phyloP scores from a whole-genome alignment of 805 yeast genomes.

The Wickerhamiella australiensis region DNA sequence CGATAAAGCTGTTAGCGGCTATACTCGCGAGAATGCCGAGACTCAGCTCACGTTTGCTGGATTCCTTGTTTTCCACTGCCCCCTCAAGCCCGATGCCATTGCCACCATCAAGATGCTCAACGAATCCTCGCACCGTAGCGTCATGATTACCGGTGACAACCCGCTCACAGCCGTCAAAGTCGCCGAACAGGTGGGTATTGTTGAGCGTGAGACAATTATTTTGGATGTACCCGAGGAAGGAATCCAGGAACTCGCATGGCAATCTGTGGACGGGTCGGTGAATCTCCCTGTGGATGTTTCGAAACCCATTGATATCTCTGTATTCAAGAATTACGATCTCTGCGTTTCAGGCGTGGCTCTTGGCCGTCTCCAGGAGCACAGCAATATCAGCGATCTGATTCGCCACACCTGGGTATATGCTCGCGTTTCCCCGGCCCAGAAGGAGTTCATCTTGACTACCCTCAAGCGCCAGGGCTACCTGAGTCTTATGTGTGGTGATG shows the following conservation, averaged over 20 bases:
- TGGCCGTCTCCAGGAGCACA: constrained; percentile 47
- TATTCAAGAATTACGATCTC: constrained; percentile 62
- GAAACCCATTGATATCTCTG: constrained; percentile 41
- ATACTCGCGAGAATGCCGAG: constrained; percentile 70
- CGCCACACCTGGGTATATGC: constrained; percentile 95
- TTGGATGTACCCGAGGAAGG: constrained; percentile 73
- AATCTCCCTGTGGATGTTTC: constrained; percentile 54
- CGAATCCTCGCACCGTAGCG: constrained; percentile 87
- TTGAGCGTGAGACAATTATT: constrained; percentile 71
- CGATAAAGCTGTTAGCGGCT: constrained; percentile 31
- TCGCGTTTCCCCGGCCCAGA: constrained; percentile 92
- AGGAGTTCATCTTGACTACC: constrained; percentile 76
- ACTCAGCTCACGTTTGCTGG: constrained; percentile 69
- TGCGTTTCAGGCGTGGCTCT: constrained; percentile 92
- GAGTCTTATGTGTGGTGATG: constrained; percentile 98
- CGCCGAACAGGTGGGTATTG: constrained; percentile 83
- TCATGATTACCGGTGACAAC: constrained; percentile 98
- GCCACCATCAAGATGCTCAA: constrained; percentile 84
- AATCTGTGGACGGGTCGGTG: constrained; percentile 66
- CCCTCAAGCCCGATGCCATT: constrained; percentile 85
- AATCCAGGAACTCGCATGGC: constrained; percentile 60
- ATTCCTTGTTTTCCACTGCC: constrained; percentile 93
- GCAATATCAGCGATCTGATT: constrained; percentile 57
- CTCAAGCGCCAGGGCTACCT: constrained; percentile 80
- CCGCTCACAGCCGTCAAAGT: constrained; percentile 97